Evolutionary conservation across 2,329 filamentous ascomycete species (phyloP).

Genomic region (Cytospora piceicola): DNA sequence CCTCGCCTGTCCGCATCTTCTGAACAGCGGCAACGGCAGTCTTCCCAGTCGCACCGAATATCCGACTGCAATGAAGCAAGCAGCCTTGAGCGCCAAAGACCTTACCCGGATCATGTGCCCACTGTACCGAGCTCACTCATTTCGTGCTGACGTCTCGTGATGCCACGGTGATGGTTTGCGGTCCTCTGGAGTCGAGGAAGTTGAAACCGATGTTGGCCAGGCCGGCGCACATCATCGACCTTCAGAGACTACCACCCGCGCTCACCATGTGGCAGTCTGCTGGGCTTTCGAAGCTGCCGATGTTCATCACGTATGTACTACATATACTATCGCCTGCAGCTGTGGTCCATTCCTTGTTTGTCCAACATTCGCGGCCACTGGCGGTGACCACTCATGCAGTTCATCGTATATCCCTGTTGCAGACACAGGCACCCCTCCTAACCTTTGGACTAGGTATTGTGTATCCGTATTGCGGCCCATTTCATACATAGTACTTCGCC

Average conservation of each 20-base stretch:
- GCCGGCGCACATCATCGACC: neutral
- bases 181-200: neutral
- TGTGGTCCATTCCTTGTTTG: neutral
- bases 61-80: neutral
- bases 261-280: constrained; percentile 1
- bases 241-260: neutral
- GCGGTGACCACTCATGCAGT: constrained; percentile 17
- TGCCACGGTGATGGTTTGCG: constrained; percentile 6
- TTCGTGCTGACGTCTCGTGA: neutral
- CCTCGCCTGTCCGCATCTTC: neutral
- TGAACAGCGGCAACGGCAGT: neutral
- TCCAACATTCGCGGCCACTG: constrained; percentile 19
- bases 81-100: neutral
- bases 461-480: neutral
- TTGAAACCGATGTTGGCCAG: neutral
- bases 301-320: neutral
- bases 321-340: neutral
- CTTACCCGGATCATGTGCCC: neutral
- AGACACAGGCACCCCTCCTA: neutral
- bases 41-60: neutral
- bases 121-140: neutral
- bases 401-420: constrained; percentile 15
- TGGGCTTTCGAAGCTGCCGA: neutral
- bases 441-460: constrained; percentile 4
- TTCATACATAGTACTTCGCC: constrained; percentile 6